Percentiles rank a stretch among this genome's conserved stretches.
Evolutionary conservation across 2,329 filamentous ascomycete species (phyloP).

Genomic region (Hypoxylon sp.): DNA sequence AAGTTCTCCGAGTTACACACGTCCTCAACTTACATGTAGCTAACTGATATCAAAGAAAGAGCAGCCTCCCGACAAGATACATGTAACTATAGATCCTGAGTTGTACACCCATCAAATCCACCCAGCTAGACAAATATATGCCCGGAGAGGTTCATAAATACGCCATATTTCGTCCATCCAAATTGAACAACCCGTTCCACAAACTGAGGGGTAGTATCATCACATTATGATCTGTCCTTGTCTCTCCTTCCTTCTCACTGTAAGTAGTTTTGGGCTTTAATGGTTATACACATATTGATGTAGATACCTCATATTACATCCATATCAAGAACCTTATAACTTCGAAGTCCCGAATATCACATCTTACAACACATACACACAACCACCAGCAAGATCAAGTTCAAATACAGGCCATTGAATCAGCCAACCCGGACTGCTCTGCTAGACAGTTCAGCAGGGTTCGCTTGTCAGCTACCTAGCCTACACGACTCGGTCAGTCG

Average conservation of each 20-base stretch:
- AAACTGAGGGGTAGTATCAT: background rate
- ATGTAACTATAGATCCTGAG: background rate
- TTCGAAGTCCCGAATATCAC: background rate
- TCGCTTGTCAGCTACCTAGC: conserved; percentile 1
- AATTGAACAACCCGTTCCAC: background rate
- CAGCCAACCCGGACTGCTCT: background rate
- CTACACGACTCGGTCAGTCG: background rate
- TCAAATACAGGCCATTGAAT: conserved; percentile 9
- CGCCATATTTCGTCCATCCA: too few species aligned
- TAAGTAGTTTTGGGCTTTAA: too few species aligned
- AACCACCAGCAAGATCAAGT: background rate
- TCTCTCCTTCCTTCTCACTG: too few species aligned
- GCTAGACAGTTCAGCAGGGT: background rate
- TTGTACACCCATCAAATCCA: too few species aligned
- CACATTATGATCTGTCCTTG: background rate
- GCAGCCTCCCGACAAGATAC: too few species aligned
- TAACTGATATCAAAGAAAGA: too few species aligned
- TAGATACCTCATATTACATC: conserved; percentile 2
- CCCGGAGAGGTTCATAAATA: background rate
- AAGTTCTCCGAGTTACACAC: too few species aligned
- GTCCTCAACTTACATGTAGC: too few species aligned
- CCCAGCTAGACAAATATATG: background rate
- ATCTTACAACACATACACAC: background rate
- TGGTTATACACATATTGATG: background rate
- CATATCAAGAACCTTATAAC: background rate